A percentile compares a stretch with the other conserved stretches of the same genome.
These are phyloP conservation scores for Populus ilicifolia DNA, from an alignment of 345 rosid genomes.

Conservation along the genomic window DNA sequence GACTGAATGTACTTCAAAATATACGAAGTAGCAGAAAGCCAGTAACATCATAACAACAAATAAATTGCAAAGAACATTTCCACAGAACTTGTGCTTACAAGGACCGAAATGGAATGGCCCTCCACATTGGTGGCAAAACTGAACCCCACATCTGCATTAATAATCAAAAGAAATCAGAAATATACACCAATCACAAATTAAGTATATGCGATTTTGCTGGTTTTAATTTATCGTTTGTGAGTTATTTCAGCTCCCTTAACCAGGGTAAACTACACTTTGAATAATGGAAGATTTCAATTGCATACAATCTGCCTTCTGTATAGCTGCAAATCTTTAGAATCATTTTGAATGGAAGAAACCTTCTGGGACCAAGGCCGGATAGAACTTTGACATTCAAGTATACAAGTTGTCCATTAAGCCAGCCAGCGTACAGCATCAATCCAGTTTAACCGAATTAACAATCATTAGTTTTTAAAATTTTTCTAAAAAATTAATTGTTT, in stretches of 20 bases:
- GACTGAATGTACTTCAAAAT: not conserved
- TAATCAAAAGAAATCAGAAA: not conserved
- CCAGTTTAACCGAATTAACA: not conserved
- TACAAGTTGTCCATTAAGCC: not conserved
- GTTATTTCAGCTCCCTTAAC: not conserved
- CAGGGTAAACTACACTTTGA: not conserved
- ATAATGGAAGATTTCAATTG: not conserved
- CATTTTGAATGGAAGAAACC: not conserved
- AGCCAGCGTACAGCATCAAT: not conserved
- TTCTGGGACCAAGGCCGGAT: not conserved
- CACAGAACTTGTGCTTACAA: constrained; percentile 20
- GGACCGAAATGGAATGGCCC: constrained; percentile 20
- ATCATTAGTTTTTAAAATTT: not conserved
- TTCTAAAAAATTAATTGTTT: not conserved
- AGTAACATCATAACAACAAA: not conserved
- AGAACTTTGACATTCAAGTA: not conserved
- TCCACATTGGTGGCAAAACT: constrained; percentile 28
- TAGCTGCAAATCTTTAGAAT: not conserved
- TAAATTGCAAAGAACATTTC: not conserved
- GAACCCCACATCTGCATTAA: constrained; percentile 24
- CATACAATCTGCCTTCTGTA: not conserved
- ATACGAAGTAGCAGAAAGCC: not conserved
- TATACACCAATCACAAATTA: not conserved
- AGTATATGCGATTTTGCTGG: not conserved
- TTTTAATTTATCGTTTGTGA: not conserved